Base-by-base conservation (phyloP, 1,284 basidiomycete genomes). In the Exobasidium cylindrosporum region DNA sequence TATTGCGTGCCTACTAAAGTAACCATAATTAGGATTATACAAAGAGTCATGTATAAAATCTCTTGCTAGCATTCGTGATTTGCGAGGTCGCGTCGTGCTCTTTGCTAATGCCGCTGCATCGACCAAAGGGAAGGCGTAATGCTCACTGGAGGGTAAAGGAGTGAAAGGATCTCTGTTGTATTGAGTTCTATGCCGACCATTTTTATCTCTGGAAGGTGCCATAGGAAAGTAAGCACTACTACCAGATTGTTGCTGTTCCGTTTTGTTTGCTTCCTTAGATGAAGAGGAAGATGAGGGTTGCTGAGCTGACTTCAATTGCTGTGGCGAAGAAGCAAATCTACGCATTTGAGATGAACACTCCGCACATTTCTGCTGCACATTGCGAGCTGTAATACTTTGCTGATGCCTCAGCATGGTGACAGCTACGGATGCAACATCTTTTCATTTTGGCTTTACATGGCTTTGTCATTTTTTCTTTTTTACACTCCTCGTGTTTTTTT, bases 21-120 rank as follows among this genome's bases (percentile, higher is more conserved):
- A 99, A 43, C 96, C 96, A 77, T 99, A 98, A 78, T 92, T 82
- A 1, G 93, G 94, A 77, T 99, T 97, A 83, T 98, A 99, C 47
- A 99, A 82, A 21, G 90, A 89, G 79, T 99, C 96, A 76, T 97
- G 91, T 69, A 99, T 94, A 80, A 91, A 99, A 82, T 99, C 95
- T 64, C 96, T 86, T 52, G 90, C 88, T 35, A 98, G 88, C 91
- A 97, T 96, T 80, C 91, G 91, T 54, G 94, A 92, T 57, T 86
- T 83, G 23, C 84, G 86, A 1, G 94, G 95, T 14, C 75, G 59
- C 6, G 32, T 56, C 28, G 60, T 58, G 11, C 26, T 32, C n/a
- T 32, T 31, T 21, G 69, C 69, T 4, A 78, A 68, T 1, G 67
- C 55, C 1, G 57, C 45, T 0, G 73, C 68, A 11, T 60, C 70